phyloP scores from a whole-genome alignment of 2,329 filamentous ascomycete species.

The Pseudopithomyces chartarum region DNA sequence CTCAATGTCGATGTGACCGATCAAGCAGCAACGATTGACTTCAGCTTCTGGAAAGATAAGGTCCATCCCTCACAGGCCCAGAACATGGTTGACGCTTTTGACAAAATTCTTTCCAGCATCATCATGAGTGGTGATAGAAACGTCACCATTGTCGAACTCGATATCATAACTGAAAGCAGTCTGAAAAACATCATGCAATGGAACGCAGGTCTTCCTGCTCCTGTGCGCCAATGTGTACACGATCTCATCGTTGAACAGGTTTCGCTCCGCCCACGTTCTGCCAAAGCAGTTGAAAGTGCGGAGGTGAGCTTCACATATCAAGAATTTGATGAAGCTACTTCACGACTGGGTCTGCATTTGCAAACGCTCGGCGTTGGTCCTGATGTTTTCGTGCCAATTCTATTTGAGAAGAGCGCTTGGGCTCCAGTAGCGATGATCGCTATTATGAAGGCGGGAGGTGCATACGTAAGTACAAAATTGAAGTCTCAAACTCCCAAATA shows the following conservation, averaged over 20 bases:
- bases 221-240: constrained; percentile 35
- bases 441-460: constrained; percentile 46
- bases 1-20: constrained; percentile 42
- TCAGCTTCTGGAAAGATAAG: constrained; percentile 39
- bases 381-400: constrained; percentile 41
- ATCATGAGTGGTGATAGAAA: constrained; percentile 19
- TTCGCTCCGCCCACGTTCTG: constrained; percentile 29
- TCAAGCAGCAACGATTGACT: constrained; percentile 33
- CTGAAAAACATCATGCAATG: constrained; percentile 32
- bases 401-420: constrained; percentile 43
- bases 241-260: constrained; percentile 37
- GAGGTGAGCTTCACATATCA: constrained; percentile 39
- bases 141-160: constrained; percentile 29
- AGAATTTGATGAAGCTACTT: constrained; percentile 38
- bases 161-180: constrained; percentile 27
- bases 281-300: constrained; percentile 38
- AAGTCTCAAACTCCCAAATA: background rate
- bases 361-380: constrained; percentile 30
- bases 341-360: constrained; percentile 31
- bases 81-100: constrained; percentile 37
- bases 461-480: constrained; percentile 24
- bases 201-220: constrained; percentile 32
- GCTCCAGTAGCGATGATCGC: constrained; percentile 41
- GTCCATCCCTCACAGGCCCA: constrained; percentile 31
- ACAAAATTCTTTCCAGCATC: constrained; percentile 30